phyloP scores from a whole-genome alignment of 2,329 filamentous ascomycete genomes.

The Mycocentrospora acerina region DNA sequence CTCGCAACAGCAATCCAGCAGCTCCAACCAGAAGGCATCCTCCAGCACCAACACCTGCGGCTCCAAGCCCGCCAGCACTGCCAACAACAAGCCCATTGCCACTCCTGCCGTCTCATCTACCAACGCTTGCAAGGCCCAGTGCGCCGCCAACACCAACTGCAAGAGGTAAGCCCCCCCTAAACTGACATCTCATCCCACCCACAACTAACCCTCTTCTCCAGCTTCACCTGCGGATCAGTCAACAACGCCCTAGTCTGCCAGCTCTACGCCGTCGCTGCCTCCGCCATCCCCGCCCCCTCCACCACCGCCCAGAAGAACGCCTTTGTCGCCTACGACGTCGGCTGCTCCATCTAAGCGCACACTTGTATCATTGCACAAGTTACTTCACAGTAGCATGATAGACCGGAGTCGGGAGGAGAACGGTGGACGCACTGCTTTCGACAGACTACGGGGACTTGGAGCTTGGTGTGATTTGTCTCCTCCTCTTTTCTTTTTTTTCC shows the following conservation, averaged over 20 bases:
- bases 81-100: constrained; percentile 9
- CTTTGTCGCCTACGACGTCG: constrained; percentile 13
- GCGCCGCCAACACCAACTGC: constrained; percentile 10
- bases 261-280: constrained; percentile 9
- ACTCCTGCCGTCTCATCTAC: constrained; percentile 8
- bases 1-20: constrained; percentile 6
- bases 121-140: constrained; percentile 11
- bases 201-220: too few relatives aligned
- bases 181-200: too few relatives aligned
- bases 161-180: too few relatives aligned
- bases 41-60: constrained; percentile 6
- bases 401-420: background rate
- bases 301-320: constrained; percentile 6
- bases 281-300: constrained; percentile 9
- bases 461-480: too few relatives aligned
- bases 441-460: too few relatives aligned
- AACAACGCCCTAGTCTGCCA: constrained; percentile 8
- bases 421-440: constrained; percentile 4
- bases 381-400: background rate
- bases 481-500: too few relatives aligned
- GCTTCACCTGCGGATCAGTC: constrained; percentile 11
- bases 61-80: constrained; percentile 6
- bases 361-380: background rate
- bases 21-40: background rate
- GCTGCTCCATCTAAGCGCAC: constrained; percentile 8